Evolutionary conservation across 768 basidiomycete species (phyloP), one percentile per base, ranked within the genome.

Genomic region (Kwoniella heveanensis): DNA sequence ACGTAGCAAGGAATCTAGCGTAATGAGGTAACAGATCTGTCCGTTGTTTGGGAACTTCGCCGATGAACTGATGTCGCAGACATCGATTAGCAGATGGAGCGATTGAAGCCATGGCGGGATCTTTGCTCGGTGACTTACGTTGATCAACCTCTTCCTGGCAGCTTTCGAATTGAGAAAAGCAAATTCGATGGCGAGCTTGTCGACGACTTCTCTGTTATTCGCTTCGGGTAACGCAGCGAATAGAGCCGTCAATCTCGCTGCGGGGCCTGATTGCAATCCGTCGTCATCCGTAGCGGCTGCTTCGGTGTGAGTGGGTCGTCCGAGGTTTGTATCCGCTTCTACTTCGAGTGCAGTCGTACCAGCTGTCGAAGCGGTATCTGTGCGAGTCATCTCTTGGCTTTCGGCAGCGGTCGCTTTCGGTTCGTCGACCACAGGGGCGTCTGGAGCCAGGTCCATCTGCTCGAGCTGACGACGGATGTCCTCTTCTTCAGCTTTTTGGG

Each of bases 141-240:
- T 93, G 68, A 91, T 84, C 44, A 97, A 84, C 60, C 96, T 82
- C 78, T 95, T 98, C 71, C 96, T 84, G 13, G 94, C 91, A 22
- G 95, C 92, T 78, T 98, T 98, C 47, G 92, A 94, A 76, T 98
- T 99, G 61, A 99, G 83, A 74, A 94, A 92, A 0, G 92, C 91
- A 78, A 99, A 99, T 66, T 99, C 95, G 39, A 97, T 86, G 0
- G 93, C 93, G 27, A 89, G 88, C 80, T 95, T 91, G 77, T 99
- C 96, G 61, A 98, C 90, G 64, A 92, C 79, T 1, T 86, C 85
- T 17, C 91, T 86, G 73, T 92, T 97, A 13, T 90, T 94, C n/a
- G 91, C 90, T 77, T 99, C 95, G 0, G 95, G 90, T 12, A 99
- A 84, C 27, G 93, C 89, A 32, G 90, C 88, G 39, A 99, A 87